phyloP scores from a whole-genome alignment of 139 green algal species.

The Deuterostichococcus epilithicus region DNA sequence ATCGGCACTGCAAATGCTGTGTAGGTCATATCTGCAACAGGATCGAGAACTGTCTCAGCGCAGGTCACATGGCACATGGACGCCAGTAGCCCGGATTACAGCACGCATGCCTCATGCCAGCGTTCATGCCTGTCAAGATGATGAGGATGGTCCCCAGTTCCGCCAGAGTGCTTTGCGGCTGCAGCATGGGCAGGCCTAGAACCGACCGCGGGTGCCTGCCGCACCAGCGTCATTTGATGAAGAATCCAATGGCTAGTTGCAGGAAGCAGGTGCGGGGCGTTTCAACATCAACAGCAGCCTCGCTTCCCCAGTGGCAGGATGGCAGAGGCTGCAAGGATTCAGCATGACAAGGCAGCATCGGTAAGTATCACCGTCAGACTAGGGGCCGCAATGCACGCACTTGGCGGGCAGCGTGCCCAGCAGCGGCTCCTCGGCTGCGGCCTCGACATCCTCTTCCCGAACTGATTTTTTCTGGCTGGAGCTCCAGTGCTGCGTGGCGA shows the following conservation, averaged over 20 bases:
- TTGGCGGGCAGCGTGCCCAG: neutral
- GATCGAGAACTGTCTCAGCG: too few relatives aligned
- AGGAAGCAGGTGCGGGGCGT: too few relatives aligned
- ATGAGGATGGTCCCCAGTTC: neutral
- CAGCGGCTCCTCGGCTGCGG: neutral
- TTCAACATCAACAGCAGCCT: too few relatives aligned
- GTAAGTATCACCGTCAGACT: too few relatives aligned
- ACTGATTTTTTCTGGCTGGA: neutral
- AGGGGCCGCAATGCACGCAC: neutral
- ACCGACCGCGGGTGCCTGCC: neutral
- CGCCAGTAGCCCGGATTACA: too few relatives aligned
- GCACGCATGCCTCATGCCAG: too few relatives aligned
- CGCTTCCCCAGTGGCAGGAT: too few relatives aligned
- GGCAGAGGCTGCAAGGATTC: too few relatives aligned
- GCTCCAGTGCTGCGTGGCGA: neutral
- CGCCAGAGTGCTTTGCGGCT: neutral
- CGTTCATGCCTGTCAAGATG: neutral
- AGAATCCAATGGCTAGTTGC: too few relatives aligned
- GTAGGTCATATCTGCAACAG: neutral
- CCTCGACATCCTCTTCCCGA: neutral
- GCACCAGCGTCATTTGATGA: too few relatives aligned
- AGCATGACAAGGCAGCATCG: too few relatives aligned
- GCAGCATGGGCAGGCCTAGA: neutral
- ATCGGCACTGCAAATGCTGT: neutral
- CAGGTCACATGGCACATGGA: too few relatives aligned